Evolutionary conservation across 2,329 filamentous ascomycete genomes (phyloP).

Genomic region (Endoconidiophora laricicola): DNA sequence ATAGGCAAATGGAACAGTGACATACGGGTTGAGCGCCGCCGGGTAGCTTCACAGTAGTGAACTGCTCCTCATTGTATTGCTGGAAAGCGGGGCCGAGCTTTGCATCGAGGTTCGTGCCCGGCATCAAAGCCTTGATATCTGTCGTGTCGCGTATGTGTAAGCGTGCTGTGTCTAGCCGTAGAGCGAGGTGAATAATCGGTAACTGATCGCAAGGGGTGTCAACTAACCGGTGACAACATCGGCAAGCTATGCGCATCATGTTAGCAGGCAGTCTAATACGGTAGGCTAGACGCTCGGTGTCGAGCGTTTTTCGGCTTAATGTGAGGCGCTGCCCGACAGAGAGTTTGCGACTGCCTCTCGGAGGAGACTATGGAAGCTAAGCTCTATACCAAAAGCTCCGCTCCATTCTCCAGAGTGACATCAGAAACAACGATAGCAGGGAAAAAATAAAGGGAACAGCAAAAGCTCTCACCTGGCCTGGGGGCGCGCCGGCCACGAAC

Average conservation of each 20-base stretch:
- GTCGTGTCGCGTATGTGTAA: slow-evolving; percentile 12
- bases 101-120: slow-evolving; percentile 48
- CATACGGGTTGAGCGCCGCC: slow-evolving; percentile 50
- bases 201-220: no score
- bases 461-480: slow-evolving; percentile 9
- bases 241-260: slow-evolving; percentile 10
- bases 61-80: slow-evolving; percentile 93
- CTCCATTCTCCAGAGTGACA: not conserved
- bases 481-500: slow-evolving; percentile 11
- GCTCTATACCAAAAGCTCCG: not conserved
- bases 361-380: slow-evolving; percentile 2
- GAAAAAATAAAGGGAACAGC: not conserved
- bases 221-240: slow-evolving; percentile 13
- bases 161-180: not conserved
- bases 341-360: slow-evolving; percentile 2
- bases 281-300: not conserved
- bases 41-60: slow-evolving; percentile 75
- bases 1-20: not conserved
- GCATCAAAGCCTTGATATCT: slow-evolving; percentile 83
- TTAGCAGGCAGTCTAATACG: slow-evolving; percentile 1
- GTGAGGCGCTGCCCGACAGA: not conserved
- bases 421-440: not conserved
- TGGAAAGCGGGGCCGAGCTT: slow-evolving; percentile 71
- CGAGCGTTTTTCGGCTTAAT: not conserved
- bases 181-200: not conserved